Conservation (phyloP, 139 green algal genomes). For the Coelastrella sp. region DNA sequence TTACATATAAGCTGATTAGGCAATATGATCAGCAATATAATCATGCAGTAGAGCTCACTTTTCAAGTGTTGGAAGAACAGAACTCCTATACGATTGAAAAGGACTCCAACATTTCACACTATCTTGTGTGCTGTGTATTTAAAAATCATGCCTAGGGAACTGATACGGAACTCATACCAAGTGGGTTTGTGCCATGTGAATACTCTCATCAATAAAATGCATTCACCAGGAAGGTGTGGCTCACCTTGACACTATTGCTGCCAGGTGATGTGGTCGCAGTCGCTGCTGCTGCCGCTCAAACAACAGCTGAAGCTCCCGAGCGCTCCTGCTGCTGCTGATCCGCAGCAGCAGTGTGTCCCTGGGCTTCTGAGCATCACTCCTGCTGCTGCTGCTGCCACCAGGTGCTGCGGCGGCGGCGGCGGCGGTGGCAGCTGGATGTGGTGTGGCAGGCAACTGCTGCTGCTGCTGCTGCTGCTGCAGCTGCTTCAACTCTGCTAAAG, state of each 20-base stretch:
- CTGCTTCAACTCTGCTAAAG: neutral
- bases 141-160: no score
- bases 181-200: no score
- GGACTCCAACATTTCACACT: no score
- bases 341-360: conserved; percentile 31
- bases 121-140: no score
- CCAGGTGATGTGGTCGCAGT: conserved; percentile 33
- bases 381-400: neutral
- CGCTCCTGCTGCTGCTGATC: conserved; percentile 11
- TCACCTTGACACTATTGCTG: conserved; percentile 20
- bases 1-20: no score
- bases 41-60: no score
- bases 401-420: neutral
- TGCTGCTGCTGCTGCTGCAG: conserved; percentile 12
- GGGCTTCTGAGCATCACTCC: neutral
- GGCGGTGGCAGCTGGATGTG: neutral
- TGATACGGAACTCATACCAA: no score
- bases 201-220: no score
- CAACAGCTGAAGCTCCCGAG: conserved; percentile 5
- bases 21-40: no score
- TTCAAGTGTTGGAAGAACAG: no score
- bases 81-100: no score
- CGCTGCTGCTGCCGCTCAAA: conserved; percentile 48
- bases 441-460: neutral
- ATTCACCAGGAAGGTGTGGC: no score